Base-by-base conservation (phyloP, 768 basidiomycete genomes). In the Favolaschia claudopus region DNA sequence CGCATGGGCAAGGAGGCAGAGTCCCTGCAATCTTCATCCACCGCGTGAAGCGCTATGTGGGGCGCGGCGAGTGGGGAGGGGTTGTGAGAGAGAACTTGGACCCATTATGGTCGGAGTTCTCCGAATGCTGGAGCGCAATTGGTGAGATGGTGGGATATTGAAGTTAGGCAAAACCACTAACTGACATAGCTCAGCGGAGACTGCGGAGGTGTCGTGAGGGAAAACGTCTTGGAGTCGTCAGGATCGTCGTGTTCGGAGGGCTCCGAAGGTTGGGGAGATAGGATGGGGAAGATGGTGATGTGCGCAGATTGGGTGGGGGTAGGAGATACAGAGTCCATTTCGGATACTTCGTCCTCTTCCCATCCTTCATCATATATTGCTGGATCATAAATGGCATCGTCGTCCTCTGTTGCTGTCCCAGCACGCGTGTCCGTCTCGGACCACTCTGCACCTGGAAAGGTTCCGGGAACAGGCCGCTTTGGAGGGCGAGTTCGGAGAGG, bases 381-480 rank as follows among this genome's bases (percentile, higher is more conserved):
- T n/a, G n/a, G n/a, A n/a, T n/a, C n/a, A n/a, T n/a, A n/a, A n/a
- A n/a, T n/a, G n/a, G n/a, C n/a, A n/a, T n/a, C 47, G 13, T 52
- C 43, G 25, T 27, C 36, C 7, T 54, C 56, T 6, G 51, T 38
- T 40, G 20, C 52, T 1, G 75, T 75, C 2, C 71, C 69, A 8
- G 67, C 24, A 17, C 74, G 75, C n/a, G 77, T 77, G 28, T 79
- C 79, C 6, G 78, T 77, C 48, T 81, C 80, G 7, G 78, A 77
- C 36, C 66, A 60, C 40, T 74, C 72, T 42, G 47, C 69, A 6
- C 67, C 63, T 0, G 87, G 84, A 72, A 89, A 89, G 34, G 81
- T 75, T 4, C 89, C 90, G 4, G 89, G 89, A 60, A 89, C 82
- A 31, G 70, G 69, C 8, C 61, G 59, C 14, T 48, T 33, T 28